Base-by-base conservation (phyloP, 2,329 filamentous ascomycete genomes). In the Capronia coronata region DNA sequence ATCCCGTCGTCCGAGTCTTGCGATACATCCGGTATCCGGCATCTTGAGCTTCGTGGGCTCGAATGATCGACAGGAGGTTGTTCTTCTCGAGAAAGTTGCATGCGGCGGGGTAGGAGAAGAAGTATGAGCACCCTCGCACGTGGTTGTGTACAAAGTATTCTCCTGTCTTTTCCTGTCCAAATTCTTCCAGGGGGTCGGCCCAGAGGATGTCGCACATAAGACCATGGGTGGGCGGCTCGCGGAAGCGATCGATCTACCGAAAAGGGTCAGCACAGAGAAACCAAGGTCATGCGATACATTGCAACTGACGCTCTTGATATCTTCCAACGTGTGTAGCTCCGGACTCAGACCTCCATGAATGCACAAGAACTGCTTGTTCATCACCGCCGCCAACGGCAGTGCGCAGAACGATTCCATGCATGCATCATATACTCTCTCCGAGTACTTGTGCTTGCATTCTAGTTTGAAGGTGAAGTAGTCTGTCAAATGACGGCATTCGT, bases 381-480 rank as follows among this genome's bases (percentile, higher is more conserved):
- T 98, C 60, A 98, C 84, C 22, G 93, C 93, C 49, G 93, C 93
- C 61, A 98, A 75, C 23, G 93, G 93, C 57, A 98, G 75, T 57
- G 85, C 79, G 73, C 93, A 98, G 77, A 98, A 98, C 0, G 93
- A 94, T 59, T 98, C 91, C 82, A 96, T 94, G 73, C 93, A 97
- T 49, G 93, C 91, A 65, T 98, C 91, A 68, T 98, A 98, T 52
- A 98, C 80, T 57, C 80, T 80, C 73, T 97, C 93, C 27, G 88
- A 95, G 73, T 98, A 98, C 71, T 98, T 98, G 80, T 98, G 93
- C 75, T 95, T 96, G 78, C 93, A 98, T 71, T 98, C 93, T 51
- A 98, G 83, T 77, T 98, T 97, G 77, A 98, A 98, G 54, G 93
- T 98, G 73, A 98, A 98, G 77, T 98, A 98, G 68, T 98, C 93